Evolutionary conservation across 192 early-diverging fungal species (phyloP).

Genomic region (Dispira simplex): DNA sequence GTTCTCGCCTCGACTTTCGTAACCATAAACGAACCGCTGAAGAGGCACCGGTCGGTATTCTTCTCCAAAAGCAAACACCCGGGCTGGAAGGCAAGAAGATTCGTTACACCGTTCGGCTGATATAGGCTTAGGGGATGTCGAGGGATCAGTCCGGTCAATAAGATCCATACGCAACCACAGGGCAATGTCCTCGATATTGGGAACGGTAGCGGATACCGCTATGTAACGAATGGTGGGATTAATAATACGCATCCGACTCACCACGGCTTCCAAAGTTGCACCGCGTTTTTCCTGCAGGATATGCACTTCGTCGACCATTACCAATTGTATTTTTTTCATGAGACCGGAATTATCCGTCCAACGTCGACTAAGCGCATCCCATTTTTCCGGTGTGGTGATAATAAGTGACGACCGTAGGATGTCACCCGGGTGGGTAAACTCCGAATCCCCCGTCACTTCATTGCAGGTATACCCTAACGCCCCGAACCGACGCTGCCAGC

Average conservation of each 20-base stretch:
- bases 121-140: too few relatives aligned
- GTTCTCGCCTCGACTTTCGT: conserved; percentile 14
- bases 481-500: conserved; percentile 44
- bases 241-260: conserved; percentile 16
- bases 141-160: too few relatives aligned
- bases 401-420: conserved; percentile 25
- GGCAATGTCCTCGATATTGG: conserved; percentile 50
- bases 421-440: conserved; percentile 22
- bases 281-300: conserved; percentile 45
- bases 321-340: conserved; percentile 18
- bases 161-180: conserved; percentile 32
- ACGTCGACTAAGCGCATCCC: conserved; percentile 51
- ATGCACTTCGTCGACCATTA: conserved; percentile 63
- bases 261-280: conserved; percentile 52
- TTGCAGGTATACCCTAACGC: conserved; percentile 27
- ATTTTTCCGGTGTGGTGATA: conserved; percentile 68
- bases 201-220: conserved; percentile 50
- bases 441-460: conserved; percentile 52
- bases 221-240: conserved; percentile 26
- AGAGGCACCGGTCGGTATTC: conserved; percentile 51
- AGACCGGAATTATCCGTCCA: conserved; percentile 27
- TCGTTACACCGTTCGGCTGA: too few relatives aligned
- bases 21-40: conserved; percentile 33
- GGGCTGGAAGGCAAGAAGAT: too few relatives aligned
- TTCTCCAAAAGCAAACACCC: conserved; percentile 39